Evolutionary conservation across 331 rosid species (phyloP), one percentile per base, ranked within the genome.

Genomic region (Malus hybrid): DNA sequence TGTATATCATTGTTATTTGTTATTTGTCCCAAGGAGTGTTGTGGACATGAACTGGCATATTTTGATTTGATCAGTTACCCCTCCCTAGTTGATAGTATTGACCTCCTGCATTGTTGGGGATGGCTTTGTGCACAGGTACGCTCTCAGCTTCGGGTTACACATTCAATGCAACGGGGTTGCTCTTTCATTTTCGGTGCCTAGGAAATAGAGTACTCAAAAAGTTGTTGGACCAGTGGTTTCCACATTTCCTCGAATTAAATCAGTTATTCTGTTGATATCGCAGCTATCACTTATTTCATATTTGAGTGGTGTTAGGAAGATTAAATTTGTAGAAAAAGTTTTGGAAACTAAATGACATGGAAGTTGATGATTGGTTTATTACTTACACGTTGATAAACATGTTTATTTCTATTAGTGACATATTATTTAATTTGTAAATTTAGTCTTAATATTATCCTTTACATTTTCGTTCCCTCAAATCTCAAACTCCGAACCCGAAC

Each of bases 81-180:
- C 3, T 52, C 9, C 58, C 16, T 50, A 39, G 2, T 9, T 39
- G 46, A 39, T 39, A 0, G 9, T 28, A 28, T 28, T 28, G 29
- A 28, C 29, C 29, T 28, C 29, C 29, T 28, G 96, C 91, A 70
- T 75, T 95, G 90, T 96, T 95, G 57, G 93, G 89, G 29, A 61
- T 95, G 99, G 99, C 97, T 95, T 52, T 95, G 97, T 83, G 99
- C 89, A 34, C 96, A 90, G 99, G 99, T 90, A 70, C 79, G 80
- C 62, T 69, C 72, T 48, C 70, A 53, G 75, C 76, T 39, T 19
- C 53, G n/a, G 24, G 34, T 71, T 72, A 19, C 14, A 20, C 50
- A 18, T 34, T 32, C 34, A 70, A 61, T 46, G 52, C 52, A 19
- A 26, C 67, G n/a, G 20, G 56, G 36, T 70, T 12, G 0, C 48